Percentiles rank a stretch among this genome's conserved stretches.
These are phyloP conservation scores for Achaetomium macrosporum DNA, from an alignment of 2,329 filamentous ascomycete species.

Conservation along the genomic window DNA sequence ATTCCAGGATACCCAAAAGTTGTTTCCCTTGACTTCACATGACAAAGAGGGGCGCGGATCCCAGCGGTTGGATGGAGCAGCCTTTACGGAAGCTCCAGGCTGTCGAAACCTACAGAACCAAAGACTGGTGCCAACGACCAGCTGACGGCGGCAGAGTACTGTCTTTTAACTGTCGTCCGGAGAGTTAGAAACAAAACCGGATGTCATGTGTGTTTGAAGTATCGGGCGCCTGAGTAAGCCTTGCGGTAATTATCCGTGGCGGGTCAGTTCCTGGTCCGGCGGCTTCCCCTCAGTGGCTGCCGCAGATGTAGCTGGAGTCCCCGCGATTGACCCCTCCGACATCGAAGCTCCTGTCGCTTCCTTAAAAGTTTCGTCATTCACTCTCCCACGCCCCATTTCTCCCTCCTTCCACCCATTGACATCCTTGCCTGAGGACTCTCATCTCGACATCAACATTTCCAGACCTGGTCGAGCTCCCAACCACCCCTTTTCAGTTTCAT, in stretches of 20 bases:
- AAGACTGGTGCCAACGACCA: too few relatives aligned
- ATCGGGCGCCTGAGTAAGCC: slow-evolving; percentile 24
- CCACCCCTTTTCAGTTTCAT: slow-evolving; percentile 3
- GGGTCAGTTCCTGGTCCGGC: background rate
- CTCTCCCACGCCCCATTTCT: slow-evolving; percentile 17
- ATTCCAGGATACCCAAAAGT: too few relatives aligned
- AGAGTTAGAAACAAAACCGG: background rate
- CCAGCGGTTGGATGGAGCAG: too few relatives aligned
- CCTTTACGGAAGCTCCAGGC: too few relatives aligned
- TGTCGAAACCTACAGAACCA: too few relatives aligned
- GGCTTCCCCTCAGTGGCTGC: slow-evolving; percentile 7
- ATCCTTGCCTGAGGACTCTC: slow-evolving; percentile 18
- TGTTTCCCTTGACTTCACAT: too few relatives aligned
- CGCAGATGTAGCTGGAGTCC: slow-evolving; percentile 9
- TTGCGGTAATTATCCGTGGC: slow-evolving; percentile 23
- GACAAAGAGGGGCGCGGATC: too few relatives aligned
- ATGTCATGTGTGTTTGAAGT: background rate
- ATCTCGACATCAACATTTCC: slow-evolving; percentile 12
- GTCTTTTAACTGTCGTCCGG: too few relatives aligned
- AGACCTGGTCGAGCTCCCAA: slow-evolving; percentile 8
- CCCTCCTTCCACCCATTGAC: slow-evolving; percentile 20
- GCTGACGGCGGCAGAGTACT: too few relatives aligned
- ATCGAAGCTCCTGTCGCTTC: slow-evolving; percentile 17
- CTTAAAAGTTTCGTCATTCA: slow-evolving; percentile 28
- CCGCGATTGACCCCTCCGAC: slow-evolving; percentile 23